phyloP scores from a whole-genome alignment of 176 grass and related monocot species.

The Poa pratensis region DNA sequence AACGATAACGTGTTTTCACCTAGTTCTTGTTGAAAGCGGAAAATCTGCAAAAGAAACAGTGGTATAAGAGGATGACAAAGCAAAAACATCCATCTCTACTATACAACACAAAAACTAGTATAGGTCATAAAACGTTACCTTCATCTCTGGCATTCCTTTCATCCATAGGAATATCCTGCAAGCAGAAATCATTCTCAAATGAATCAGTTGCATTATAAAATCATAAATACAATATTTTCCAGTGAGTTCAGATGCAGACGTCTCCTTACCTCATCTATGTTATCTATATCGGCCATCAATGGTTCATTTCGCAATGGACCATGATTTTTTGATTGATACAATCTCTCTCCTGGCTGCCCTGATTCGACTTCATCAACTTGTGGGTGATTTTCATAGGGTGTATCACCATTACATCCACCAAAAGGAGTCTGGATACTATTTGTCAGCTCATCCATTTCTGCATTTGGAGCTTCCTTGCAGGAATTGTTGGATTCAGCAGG shows the following conservation, averaged over 20 bases:
- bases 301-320: slow-evolving; percentile 11
- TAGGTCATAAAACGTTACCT: slow-evolving; percentile 46
- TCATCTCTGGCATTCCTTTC: slow-evolving; percentile 42
- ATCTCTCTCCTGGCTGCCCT: slow-evolving; percentile 13
- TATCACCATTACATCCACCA: slow-evolving; percentile 21
- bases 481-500: slow-evolving; percentile 25
- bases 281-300: slow-evolving; percentile 39
- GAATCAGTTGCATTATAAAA: slow-evolving; percentile 19
- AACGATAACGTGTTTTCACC: slow-evolving; percentile 46
- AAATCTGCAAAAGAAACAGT: slow-evolving; percentile 58
- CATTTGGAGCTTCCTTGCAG: slow-evolving; percentile 39
- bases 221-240: background rate
- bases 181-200: slow-evolving; percentile 16
- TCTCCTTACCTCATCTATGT: slow-evolving; percentile 49
- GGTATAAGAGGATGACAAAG: slow-evolving; percentile 27
- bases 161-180: slow-evolving; percentile 59
- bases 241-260: slow-evolving; percentile 3
- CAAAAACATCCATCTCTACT: slow-evolving; percentile 1
- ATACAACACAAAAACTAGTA: slow-evolving; percentile 11
- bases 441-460: slow-evolving; percentile 40
- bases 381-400: slow-evolving; percentile 30
- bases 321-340: slow-evolving; percentile 39
- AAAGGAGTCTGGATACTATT: slow-evolving; percentile 23
- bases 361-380: slow-evolving; percentile 23
- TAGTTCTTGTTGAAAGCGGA: slow-evolving; percentile 61